Evolutionary conservation across 1,139 yeast genomes (phyloP), one percentile per base, ranked within the genome.

Genomic region (Blastobotrys aristatus): DNA sequence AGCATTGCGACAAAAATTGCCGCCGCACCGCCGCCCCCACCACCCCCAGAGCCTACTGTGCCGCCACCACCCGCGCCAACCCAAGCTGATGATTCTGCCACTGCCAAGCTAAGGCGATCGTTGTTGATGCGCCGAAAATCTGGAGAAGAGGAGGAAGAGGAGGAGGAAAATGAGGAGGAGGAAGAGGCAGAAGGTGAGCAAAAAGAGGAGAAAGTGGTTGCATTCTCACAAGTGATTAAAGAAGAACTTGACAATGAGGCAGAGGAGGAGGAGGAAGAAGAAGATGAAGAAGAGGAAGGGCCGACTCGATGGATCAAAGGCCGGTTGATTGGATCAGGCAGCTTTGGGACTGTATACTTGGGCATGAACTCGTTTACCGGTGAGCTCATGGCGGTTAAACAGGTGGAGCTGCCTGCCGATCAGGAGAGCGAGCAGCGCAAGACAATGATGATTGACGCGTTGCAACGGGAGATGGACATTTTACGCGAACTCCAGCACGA

Each of bases 311-410:
- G 97, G 97, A 74, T 89, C 44, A 84, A 84, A 59, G 98, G 98
- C 24, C 87, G 96, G 0, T 72, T 90, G 38, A 88, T 92, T 55
- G 98, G 98, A 0, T 82, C 95, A 2, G 98, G 98, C 2, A 84
- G 95, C 54, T 92, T 89, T 71, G 98, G 97, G 30, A 82, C 88
- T 2, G 98, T 92, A 1, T 90, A 84, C 55, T 72, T 92, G 38
- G 98, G 97, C 1, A 82, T 92, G 83, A 88, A 89, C 62, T 86
- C 96, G 1, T 70, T 83, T 39, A 89, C 96, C 0, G 98, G 98
- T 38, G 97, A 89, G 61, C 72, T 92, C 47, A 88, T 92, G 96
- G 98, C 97, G 0, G 96, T 92, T 13, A 92, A 92, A 60, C 97
- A 90, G 63, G 96, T 92, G 0, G 84, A 84, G 38, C 65, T 89